Evolutionary conservation across 345 rosid species (phyloP).

Genomic region (Linum lewisii): DNA sequence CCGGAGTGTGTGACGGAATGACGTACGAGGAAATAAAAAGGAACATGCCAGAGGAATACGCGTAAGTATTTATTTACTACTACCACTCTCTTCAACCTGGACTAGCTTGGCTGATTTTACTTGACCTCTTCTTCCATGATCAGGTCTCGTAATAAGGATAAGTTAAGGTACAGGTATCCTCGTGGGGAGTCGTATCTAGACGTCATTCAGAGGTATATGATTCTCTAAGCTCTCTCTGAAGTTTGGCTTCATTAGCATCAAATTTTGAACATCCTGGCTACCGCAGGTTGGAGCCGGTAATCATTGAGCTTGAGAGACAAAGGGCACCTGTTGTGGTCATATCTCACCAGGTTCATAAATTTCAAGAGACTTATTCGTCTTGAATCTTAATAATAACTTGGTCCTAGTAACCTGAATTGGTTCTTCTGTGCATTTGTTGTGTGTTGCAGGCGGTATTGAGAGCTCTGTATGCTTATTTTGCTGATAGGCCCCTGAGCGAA

Average conservation of each 20-base stretch:
- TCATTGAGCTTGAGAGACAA: constrained; percentile 94
- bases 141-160: constrained; percentile 86
- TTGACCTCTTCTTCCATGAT: background rate
- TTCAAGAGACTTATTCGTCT: background rate
- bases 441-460: constrained; percentile 85
- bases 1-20: constrained; percentile 99
- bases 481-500: constrained; percentile 94
- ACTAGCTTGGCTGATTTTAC: background rate
- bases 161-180: constrained; percentile 88
- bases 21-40: constrained; percentile 86
- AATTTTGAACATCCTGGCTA: too few species aligned
- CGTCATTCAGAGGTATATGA: constrained; percentile 84
- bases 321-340: constrained; percentile 97
- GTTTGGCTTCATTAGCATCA: constrained; percentile 8
- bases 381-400: background rate
- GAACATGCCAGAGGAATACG: constrained; percentile 97
- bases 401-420: background rate
- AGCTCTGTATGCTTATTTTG: constrained; percentile 98
- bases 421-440: background rate
- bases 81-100: background rate
- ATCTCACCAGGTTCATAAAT: constrained; percentile 77
- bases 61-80: constrained; percentile 40
- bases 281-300: constrained; percentile 95
- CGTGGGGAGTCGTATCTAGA: constrained; percentile 99
- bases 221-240: background rate